Evolutionary conservation across 352 stramenopile species (phyloP), one percentile per base, ranked within the genome.

Genomic region (Salisapilia sapeloensis): DNA sequence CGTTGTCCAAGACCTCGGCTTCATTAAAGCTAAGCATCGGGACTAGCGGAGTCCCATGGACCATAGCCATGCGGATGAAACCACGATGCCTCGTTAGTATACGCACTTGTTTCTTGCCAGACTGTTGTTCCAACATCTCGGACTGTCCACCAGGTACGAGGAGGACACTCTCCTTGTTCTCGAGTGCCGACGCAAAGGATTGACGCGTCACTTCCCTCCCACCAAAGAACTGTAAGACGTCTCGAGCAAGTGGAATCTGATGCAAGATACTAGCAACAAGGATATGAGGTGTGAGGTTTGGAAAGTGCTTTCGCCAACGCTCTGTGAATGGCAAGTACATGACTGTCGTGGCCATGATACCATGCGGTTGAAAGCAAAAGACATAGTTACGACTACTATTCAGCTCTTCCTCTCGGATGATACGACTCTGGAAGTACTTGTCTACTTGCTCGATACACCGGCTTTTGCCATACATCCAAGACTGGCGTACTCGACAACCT

Each of bases 21-120:
- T 90, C 74, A 22, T 80, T 66, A 44, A 82, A 90, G 42, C 70
- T 85, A 7, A 90, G 46, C 20, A 90, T 48, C 0, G 74, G 74
- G 16, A 90, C 70, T 2, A 90, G 42, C 20, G 74, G 52, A 12
- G 59, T 57, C 24, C 74, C 74, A 26, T 86, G 55, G 33, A 86
- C 66, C 25, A 90, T 65, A 8, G 74, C 74, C 11, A 86, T 39
- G 4, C 74, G 74, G 12, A 90, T 57, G 33, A 90, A 90, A 7
- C 74, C 74, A 24, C 75, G 76, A 52, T 90, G 74, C 18, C 55
- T 47, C 2, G 67, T 90, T 38, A 76, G 75, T 11, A 90, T 43
- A 19, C 70, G 70, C 28, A 86, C 55, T 39, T 84, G 44, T 8
- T 75, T 72, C 14, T 48, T 39, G 21, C 43, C 45, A 9, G 69